Percentiles rank a stretch among this genome's conserved stretches.
phyloP scores from a whole-genome alignment of 352 stramenopile genomes.

The Discostella stelligera region DNA sequence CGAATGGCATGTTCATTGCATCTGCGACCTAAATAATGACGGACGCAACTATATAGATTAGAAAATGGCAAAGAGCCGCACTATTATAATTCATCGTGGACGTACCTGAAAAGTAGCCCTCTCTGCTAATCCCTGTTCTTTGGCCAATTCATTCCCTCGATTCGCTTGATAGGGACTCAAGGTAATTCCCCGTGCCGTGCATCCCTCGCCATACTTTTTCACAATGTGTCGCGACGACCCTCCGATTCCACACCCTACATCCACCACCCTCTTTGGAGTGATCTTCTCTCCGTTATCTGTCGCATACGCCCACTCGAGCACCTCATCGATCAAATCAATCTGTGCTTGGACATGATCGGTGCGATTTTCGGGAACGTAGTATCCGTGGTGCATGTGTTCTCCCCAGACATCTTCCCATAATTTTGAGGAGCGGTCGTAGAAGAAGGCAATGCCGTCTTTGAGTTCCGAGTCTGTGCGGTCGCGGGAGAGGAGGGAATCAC shows the following conservation, averaged over 20 bases:
- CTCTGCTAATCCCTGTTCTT: conserved; percentile 76
- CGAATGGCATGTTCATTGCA: conserved; percentile 85
- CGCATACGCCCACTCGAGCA: conserved; percentile 78
- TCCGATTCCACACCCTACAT: conserved; percentile 87
- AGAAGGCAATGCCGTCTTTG: conserved; percentile 86
- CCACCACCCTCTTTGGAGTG: conserved; percentile 56
- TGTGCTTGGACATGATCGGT: conserved; percentile 81
- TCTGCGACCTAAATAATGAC: conserved; percentile 87
- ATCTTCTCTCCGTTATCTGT: conserved; percentile 5
- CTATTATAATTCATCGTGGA: no score
- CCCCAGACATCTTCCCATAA: conserved; percentile 87
- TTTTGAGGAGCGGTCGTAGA: conserved; percentile 85
- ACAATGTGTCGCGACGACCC: conserved; percentile 84
- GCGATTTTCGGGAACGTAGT: conserved; percentile 80
- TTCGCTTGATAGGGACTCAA: conserved; percentile 84
- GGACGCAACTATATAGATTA: no score
- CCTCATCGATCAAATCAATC: conserved; percentile 86
- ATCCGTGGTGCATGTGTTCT: conserved; percentile 87
- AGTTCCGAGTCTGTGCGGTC: conserved; percentile 76
- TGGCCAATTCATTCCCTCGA: conserved; percentile 79
- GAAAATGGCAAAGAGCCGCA: no score
- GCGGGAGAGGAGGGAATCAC: conserved; percentile 64
- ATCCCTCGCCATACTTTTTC: conserved; percentile 70
- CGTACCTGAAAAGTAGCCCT: conserved; percentile 77
- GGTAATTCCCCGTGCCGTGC: conserved; percentile 81